These are phyloP conservation scores for Pestalotiopsis sp. DNA, from an alignment of 2,329 filamentous ascomycete species.

Conservation along the genomic window DNA sequence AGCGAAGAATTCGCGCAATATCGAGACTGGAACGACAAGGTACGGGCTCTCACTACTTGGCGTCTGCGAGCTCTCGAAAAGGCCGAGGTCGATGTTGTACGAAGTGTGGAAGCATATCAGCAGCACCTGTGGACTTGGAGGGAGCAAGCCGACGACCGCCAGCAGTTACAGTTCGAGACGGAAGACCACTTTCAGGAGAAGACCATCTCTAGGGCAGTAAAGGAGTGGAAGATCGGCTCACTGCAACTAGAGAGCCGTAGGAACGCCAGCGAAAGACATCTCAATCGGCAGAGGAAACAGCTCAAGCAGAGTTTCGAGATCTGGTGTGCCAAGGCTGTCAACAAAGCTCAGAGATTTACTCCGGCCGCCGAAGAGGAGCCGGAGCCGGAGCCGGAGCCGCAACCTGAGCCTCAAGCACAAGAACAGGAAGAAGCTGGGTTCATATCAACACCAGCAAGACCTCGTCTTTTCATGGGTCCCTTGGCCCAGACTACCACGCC, in stretches of 20 bases:
- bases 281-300: slow-evolving; percentile 30
- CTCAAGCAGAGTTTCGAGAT: slow-evolving; percentile 30
- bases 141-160: slow-evolving; percentile 18
- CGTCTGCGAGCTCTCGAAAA: slow-evolving; percentile 25
- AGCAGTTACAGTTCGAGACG: slow-evolving; percentile 23
- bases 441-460: slow-evolving; percentile 33
- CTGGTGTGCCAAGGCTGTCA: slow-evolving; percentile 30
- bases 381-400: slow-evolving; percentile 5
- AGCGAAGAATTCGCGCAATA: slow-evolving; percentile 25
- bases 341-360: slow-evolving; percentile 18
- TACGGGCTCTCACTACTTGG: slow-evolving; percentile 28
- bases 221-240: slow-evolving; percentile 32
- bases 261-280: slow-evolving; percentile 29
- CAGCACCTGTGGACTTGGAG: slow-evolving; percentile 29
- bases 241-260: slow-evolving; percentile 31
- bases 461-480: slow-evolving; percentile 28
- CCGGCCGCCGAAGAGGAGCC: slow-evolving; percentile 19
- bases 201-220: slow-evolving; percentile 25
- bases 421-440: slow-evolving; percentile 23
- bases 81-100: slow-evolving; percentile 19
- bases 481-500: slow-evolving; percentile 33
- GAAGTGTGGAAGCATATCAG: slow-evolving; percentile 25
- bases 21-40: slow-evolving; percentile 24
- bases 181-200: slow-evolving; percentile 26
- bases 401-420: slow-evolving; percentile 21